Base-by-base conservation (phyloP, 441 rosid species). In the Erodium texanum region DNA sequence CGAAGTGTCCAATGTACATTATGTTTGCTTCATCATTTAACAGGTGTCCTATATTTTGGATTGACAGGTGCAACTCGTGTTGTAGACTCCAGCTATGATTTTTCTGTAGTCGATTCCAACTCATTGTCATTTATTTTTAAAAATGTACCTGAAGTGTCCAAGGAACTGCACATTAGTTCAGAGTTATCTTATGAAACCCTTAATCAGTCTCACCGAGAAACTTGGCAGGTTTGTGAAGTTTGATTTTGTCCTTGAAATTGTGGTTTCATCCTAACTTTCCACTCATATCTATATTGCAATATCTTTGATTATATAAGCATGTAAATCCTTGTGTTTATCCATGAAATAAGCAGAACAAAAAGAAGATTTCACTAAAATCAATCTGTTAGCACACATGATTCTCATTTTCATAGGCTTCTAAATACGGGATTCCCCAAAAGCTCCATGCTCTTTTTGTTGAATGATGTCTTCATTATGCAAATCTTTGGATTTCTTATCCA, bases 61-160 rank as follows among this genome's bases (percentile, higher is more conserved):
- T 76, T 80, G 74, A 70, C 86, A 94, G 99, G 84, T 83, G 89
- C 78, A 74, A 82, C 82, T 76, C 78, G 72, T 69, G 65, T 94
- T 58, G 68, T 79, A 54, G 80, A 81, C 70, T 83, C 92, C 73
- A 88, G 84, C 75, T 92, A 88, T 48, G 96, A 86, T 77, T 76
- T 94, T 73, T 79, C 89, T 2, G 82, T 90, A 24, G 82, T 85
- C 74, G 99, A 94, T 82, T 86, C 99, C 79, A 94, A 92, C 71
- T 80, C 94, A 45, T 77, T 92, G 62, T 68, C 64, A 77, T 92
- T 89, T 79, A 70, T 94, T 70, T 90, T 88, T 64, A 87, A 92
- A 74, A 66, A 82, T 73, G 82, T 86, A 20, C 96, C 96, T 19
- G 89, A 86, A 74, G 82, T 79, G 66, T 89, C 93, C 15, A 79